Evolutionary conservation across 2,329 filamentous ascomycete genomes (phyloP).

Genomic region (Ophiocordyceps camponoti-saundersi): DNA sequence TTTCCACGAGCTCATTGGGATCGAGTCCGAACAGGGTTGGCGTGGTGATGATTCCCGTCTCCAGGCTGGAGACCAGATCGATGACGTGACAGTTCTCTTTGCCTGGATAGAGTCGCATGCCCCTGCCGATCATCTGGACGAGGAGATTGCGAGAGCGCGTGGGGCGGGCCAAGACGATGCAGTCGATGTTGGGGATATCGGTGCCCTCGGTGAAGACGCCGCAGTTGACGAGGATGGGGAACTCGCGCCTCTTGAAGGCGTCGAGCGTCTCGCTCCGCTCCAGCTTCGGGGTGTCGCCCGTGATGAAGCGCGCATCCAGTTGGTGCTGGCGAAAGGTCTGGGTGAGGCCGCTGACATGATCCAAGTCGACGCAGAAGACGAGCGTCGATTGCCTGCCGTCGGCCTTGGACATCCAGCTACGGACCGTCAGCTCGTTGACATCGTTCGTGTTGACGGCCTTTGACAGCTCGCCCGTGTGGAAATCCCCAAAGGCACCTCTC

Average conservation of each 20-base stretch:
- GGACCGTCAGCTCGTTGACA: conserved; percentile 71
- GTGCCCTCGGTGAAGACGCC: conserved; percentile 95
- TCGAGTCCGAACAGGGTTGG: conserved; percentile 89
- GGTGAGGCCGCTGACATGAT: conserved; percentile 62
- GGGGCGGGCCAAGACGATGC: conserved; percentile 70
- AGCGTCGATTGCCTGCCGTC: conserved; percentile 63
- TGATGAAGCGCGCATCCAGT: conserved; percentile 75
- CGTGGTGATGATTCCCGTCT: conserved; percentile 72
- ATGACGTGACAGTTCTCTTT: conserved; percentile 90
- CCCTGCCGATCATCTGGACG: conserved; percentile 93
- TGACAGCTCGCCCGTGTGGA: conserved; percentile 61
- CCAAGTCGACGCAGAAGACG: conserved; percentile 84
- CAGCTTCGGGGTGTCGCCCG: conserved; percentile 56
- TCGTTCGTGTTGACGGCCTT: conserved; percentile 64
- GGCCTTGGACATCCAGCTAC: conserved; percentile 71
- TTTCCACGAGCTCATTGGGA: conserved; percentile 57
- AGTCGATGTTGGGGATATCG: conserved; percentile 95
- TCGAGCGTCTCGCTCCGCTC: conserved; percentile 54
- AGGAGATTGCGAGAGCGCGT: conserved; percentile 87
- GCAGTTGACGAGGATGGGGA: conserved; percentile 82
- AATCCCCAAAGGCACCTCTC: conserved; percentile 52
- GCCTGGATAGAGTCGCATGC: conserved; percentile 64
- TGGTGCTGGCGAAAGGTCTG: conserved; percentile 59
- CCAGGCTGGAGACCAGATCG: conserved; percentile 80
- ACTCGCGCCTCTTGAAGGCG: conserved; percentile 59